Evolutionary conservation across 176 grass and related monocot genomes (phyloP).

Genomic region (Zoysia pacifica): DNA sequence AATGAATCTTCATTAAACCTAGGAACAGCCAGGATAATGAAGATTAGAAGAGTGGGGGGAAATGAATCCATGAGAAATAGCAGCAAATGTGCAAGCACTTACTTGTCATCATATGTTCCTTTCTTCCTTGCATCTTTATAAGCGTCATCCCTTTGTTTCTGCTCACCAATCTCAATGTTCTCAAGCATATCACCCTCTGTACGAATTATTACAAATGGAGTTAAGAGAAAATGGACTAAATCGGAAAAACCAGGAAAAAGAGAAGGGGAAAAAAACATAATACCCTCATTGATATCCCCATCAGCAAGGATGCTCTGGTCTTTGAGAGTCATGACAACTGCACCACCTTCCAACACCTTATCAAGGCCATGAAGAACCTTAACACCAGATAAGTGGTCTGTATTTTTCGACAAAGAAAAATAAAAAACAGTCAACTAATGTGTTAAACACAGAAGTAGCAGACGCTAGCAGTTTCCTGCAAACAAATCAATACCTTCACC

Average conservation of each 20-base stretch:
- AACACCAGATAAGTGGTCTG: constrained; percentile 86
- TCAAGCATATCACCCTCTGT: constrained; percentile 85
- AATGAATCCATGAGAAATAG: constrained; percentile 13
- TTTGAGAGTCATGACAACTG: constrained; percentile 95
- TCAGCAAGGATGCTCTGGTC: constrained; percentile 85
- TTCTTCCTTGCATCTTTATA: constrained; percentile 85
- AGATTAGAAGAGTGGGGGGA: not conserved
- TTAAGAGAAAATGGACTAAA: constrained; percentile 41
- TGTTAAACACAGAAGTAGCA: not conserved
- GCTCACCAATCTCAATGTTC: constrained; percentile 94
- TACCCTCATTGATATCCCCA: constrained; percentile 92
- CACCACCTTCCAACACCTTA: constrained; percentile 91
- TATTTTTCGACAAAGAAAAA: constrained; percentile 7
- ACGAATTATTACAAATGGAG: constrained; percentile 28
- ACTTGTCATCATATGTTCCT: constrained; percentile 88
- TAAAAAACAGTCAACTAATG: constrained; percentile 17
- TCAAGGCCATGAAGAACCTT: constrained; percentile 98
- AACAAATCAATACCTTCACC: constrained; percentile 42
- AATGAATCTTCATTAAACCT: constrained; percentile 75
- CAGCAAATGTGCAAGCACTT: constrained; percentile 29
- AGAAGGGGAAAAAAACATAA: not conserved
- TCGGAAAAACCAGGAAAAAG: not conserved
- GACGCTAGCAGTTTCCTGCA: not conserved
- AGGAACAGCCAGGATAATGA: constrained; percentile 20
- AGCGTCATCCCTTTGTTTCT: constrained; percentile 78